These are phyloP conservation scores for Exobasidium rhododendri DNA, from an alignment of 1,284 basidiomycete genomes.

Conservation along the genomic window DNA sequence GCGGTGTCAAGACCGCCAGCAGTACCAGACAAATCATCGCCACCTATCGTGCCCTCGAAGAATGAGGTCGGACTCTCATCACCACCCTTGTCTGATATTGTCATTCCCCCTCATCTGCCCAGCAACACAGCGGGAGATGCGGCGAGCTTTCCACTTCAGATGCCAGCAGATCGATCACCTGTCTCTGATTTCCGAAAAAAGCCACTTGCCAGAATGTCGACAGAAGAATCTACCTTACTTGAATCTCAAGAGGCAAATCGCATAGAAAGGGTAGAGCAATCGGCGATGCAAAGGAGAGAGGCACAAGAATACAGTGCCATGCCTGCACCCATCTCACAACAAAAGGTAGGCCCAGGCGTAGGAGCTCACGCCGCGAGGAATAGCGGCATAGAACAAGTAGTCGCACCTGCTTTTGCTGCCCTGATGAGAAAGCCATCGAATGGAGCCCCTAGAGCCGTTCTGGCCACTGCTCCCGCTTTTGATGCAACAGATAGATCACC, in stretches of 20 bases:
- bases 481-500: conserved; percentile 1
- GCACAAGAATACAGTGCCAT: too few relatives aligned
- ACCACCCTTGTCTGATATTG: conserved; percentile 21
- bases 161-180: conserved; percentile 24
- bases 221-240: conserved; percentile 16
- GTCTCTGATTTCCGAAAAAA: conserved; percentile 41
- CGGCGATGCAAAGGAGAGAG: conserved; percentile 20
- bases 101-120: conserved; percentile 38
- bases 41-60: neutral
- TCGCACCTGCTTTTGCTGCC: neutral
- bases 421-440: neutral
- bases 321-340: too few relatives aligned
- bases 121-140: conserved; percentile 16
- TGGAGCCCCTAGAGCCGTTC: conserved; percentile 11
- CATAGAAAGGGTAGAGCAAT: too few relatives aligned
- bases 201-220: conserved; percentile 28
- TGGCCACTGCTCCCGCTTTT: conserved; percentile 7
- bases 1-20: neutral
- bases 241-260: too few relatives aligned
- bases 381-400: neutral
- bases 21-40: conserved; percentile 7
- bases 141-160: neutral
- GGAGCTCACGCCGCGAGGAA: conserved; percentile 12
- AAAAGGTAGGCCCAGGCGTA: conserved; percentile 1
- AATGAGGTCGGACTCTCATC: conserved; percentile 3